Percentiles rank a stretch among this genome's conserved stretches.
Evolutionary conservation across 2,329 filamentous ascomycete genomes (phyloP).

Genomic region (Sporothrix inflata): DNA sequence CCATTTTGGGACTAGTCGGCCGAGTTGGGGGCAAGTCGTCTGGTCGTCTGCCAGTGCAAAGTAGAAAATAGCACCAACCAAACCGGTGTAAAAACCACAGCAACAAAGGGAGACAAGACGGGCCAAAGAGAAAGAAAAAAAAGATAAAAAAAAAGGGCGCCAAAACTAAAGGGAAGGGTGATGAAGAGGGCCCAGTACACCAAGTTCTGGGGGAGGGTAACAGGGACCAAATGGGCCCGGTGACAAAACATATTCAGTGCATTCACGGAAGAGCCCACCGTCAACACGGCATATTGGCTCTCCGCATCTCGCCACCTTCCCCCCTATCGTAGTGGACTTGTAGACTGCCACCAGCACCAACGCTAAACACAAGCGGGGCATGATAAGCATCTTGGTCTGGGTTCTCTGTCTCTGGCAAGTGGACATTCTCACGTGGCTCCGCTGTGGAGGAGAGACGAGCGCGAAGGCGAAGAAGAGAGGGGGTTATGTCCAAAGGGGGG

Average conservation of each 20-base stretch:
- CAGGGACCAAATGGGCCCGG: background rate
- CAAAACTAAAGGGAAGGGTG: too few relatives aligned
- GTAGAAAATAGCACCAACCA: background rate
- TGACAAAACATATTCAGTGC: background rate
- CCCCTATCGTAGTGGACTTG: background rate
- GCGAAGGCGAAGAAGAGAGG: background rate
- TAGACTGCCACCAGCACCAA: background rate
- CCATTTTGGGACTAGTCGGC: background rate
- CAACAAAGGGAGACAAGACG: too few relatives aligned
- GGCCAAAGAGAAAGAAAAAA: too few relatives aligned
- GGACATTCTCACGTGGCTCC: background rate
- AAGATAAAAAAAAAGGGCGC: too few relatives aligned
- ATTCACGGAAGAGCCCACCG: background rate
- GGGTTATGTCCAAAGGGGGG: background rate
- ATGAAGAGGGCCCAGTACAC: too few relatives aligned
- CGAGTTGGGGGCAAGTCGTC: too few relatives aligned
- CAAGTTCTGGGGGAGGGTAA: background rate
- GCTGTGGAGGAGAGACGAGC: background rate
- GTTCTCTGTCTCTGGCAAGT: background rate
- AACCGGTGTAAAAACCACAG: background rate
- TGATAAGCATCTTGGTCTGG: background rate
- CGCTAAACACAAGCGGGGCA: background rate
- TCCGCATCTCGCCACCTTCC: background rate
- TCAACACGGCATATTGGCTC: background rate
- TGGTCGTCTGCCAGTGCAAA: background rate